Base-by-base conservation (phyloP, 345 rosid genomes). In the Tarenaya hassleriana region DNA sequence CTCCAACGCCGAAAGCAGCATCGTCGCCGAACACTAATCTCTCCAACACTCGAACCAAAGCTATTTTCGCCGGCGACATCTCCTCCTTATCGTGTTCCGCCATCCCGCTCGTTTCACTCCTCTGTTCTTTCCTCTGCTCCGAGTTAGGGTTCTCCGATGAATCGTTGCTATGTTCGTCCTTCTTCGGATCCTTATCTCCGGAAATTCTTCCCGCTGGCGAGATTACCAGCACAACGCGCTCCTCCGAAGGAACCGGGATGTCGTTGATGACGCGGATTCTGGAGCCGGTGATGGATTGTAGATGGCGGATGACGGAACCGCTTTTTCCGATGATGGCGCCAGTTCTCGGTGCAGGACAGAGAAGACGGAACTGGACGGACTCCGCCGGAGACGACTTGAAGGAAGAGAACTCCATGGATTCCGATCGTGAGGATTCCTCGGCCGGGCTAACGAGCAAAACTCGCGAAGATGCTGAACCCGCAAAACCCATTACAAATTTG, bases 31-130 rank as follows among this genome's bases (percentile, higher is more conserved):
- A 71, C 64, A 82, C 79, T 16, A 82, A 66, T 57, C 77, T 69
- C 66, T 86, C 95, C 24, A 80, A 82, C 37, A 80, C 85, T 75
- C 78, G 73, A 44, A 75, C 58, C 13, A 82, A 59, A 52, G 78
- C 81, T 62, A 69, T 73, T 50, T 75, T 80, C 13, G 67, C 81
- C 17, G 80, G 66, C 10, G 80, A 69, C 50, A 58, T 58, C 41
- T 69, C 78, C 11, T 49, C 76, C 31, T 34, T 68, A 16, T 45
- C 74, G 10, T 56, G 32, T 5, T 39, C 42, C 11, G 50, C 52
- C 10, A 7, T 47, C 18, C 12, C 65, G 27, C 42, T 35, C 35
- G 24, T 7, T 9, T 59, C 70, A 15, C 33, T 52, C 0, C 41
- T 47, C 37, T 64, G 14, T 16, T 69, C 66, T 16, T 49, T 58